Evolutionary conservation across 768 basidiomycete genomes (phyloP), one percentile per base, ranked within the genome.

Genomic region (Serendipita indica): DNA sequence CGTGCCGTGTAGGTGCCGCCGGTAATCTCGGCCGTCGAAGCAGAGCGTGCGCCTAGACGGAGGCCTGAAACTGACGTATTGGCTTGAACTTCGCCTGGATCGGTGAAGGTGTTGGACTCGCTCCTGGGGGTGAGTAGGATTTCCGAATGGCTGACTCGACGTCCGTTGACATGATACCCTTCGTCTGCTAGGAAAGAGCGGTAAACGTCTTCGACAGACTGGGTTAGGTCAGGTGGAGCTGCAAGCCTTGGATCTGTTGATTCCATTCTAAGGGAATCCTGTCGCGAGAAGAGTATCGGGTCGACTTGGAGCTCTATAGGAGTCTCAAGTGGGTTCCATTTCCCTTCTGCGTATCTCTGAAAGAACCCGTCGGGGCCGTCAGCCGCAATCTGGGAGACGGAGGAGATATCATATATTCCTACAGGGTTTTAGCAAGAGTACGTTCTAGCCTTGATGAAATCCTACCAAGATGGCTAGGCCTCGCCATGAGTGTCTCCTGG

Each of bases 21-120:
- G n/a, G n/a, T n/a, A n/a, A n/a, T n/a, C n/a, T n/a, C n/a, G n/a
- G n/a, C n/a, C n/a, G n/a, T n/a, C n/a, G n/a, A n/a, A n/a, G n/a
- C n/a, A n/a, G n/a, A n/a, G n/a, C n/a, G n/a, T n/a, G n/a, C n/a
- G n/a, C n/a, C n/a, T n/a, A n/a, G n/a, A n/a, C n/a, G n/a, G n/a
- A n/a, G n/a, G n/a, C n/a, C n/a, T n/a, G n/a, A n/a, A n/a, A n/a
- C n/a, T n/a, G n/a, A n/a, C n/a, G n/a, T n/a, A n/a, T n/a, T n/a
- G 7, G 41, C 5, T 25, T 43, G 41, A 25, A n/a, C 41, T 25
- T 43, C 41, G 7, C 18, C 18, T 43, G 39, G 27, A 54, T 2
- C 39, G 39, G 27, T 57, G 25, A 54, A 63, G 7, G 22, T n/a
- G 49, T 54, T 54, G 4, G 16, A 22, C 32, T 54, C 49, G 32